phyloP scores from a whole-genome alignment of 441 rosid species.

The Iberis amara region DNA sequence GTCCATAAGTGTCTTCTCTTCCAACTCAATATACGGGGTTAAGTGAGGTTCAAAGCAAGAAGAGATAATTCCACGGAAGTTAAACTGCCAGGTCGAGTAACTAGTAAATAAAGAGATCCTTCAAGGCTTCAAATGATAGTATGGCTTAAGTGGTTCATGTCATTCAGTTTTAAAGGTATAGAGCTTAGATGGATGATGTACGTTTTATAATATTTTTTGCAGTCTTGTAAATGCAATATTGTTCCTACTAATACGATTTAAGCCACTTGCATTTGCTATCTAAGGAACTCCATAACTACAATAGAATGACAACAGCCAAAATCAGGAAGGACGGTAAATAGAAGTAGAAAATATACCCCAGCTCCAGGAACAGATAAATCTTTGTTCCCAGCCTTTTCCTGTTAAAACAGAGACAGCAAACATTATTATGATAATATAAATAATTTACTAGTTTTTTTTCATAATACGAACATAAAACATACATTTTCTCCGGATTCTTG shows the following conservation, averaged over 20 bases:
- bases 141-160: conserved; percentile 15
- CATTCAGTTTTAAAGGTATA: conserved; percentile 12
- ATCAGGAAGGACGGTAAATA: conserved; percentile 14
- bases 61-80: conserved; percentile 95
- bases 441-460: conserved; percentile 1
- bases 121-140: conserved; percentile 11
- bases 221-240: conserved; percentile 4
- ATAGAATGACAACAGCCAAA: conserved; percentile 19
- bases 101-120: conserved; percentile 12
- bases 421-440: conserved; percentile 8
- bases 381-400: conserved; percentile 72
- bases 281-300: conserved; percentile 9
- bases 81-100: conserved; percentile 60
- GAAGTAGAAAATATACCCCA: conserved; percentile 56
- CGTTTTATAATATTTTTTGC: not conserved
- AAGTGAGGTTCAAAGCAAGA: conserved; percentile 98
- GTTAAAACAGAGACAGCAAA: conserved; percentile 29
- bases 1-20: conserved; percentile 98
- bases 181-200: conserved; percentile 17
- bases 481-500: conserved; percentile 65
- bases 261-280: conserved; percentile 13
- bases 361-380: conserved; percentile 90
- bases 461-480: conserved; percentile 25
- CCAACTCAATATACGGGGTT: conserved; percentile 80
- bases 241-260: conserved; percentile 13